Conservation (phyloP, 2,329 filamentous ascomycete species). For the Diaporthe ilicicola region DNA sequence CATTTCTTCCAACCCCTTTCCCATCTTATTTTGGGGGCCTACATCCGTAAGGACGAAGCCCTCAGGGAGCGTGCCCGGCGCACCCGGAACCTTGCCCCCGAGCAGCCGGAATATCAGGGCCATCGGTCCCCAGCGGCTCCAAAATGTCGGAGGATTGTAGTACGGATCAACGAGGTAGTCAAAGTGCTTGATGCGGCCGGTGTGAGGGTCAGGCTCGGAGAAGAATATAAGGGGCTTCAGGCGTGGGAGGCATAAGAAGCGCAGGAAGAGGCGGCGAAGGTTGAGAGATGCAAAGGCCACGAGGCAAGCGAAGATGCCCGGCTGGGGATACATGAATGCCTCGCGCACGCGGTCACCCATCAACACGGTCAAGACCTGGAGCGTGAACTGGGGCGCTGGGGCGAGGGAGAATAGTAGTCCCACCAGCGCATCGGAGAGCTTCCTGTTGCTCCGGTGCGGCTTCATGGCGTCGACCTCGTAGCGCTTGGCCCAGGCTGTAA, state of each 20-base stretch:
- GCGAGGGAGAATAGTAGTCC: constrained; percentile 66
- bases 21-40: not conserved
- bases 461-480: constrained; percentile 71
- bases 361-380: constrained; percentile 63
- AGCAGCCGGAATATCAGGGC: constrained; percentile 56
- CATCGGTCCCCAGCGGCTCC: constrained; percentile 69
- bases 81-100: constrained; percentile 57
- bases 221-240: constrained; percentile 49
- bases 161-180: constrained; percentile 71
- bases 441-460: constrained; percentile 56
- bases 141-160: constrained; percentile 67
- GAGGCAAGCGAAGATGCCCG: constrained; percentile 46
- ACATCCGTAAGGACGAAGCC: not conserved
- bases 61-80: not conserved
- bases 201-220: constrained; percentile 58
- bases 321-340: constrained; percentile 69
- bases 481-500: constrained; percentile 55
- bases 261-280: constrained; percentile 62
- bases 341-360: constrained; percentile 71
- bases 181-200: constrained; percentile 58
- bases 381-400: constrained; percentile 56
- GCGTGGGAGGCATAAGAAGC: constrained; percentile 69
- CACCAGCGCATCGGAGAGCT: constrained; percentile 66
- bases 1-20: not conserved
- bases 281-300: constrained; percentile 58